Base-by-base conservation (phyloP, 176 grass and related monocot genomes). In the Oryza meridionalis region DNA sequence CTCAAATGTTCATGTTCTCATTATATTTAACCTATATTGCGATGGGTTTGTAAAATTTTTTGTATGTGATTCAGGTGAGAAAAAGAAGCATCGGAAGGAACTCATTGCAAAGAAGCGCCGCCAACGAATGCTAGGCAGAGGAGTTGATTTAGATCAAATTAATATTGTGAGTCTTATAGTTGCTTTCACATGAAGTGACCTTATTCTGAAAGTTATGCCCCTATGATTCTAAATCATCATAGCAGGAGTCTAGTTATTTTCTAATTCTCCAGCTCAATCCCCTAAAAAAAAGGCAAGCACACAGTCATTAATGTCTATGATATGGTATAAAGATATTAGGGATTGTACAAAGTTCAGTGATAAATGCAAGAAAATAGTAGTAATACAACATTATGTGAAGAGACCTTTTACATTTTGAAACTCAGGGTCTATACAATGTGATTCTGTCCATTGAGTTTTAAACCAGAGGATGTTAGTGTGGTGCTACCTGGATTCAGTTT, bases 101-200 rank as follows among this genome's bases (percentile, higher is more conserved):
- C 87, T 86, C 47, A 90, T 95, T 92, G 91, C 91, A 84, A 85
- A 94, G 79, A 98, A 98, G 85, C 92, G 91, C 42, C 81, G 67
- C 37, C 90, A 95, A 72, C 86, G 96, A 27, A 95, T 93, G 93
- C 79, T 95, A 72, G 93, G 90, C 83, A 86, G 96, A 81, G 96
- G 96, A 65, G 93, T 98, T 90, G 93, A 98, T 82, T 77, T 98
- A 14, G 85, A 82, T 66, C 89, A 95, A 93, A 95, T 98, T 75
- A 93, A 98, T 90, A 83, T 65, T 85, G 96, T 95, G 85, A 90
- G 92, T 81, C 72, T 79, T 78, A 89, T 45, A 49, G 7, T 73
- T 84, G 26, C 38, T 63, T 84, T 81, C 70, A 37, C 10, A 47
- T 73, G 73, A 86, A 49, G 45, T 25, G 4, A 67, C 22, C 49